These are phyloP conservation scores for Sicyos edulis DNA, from an alignment of 306 rosid species.

Conservation along the genomic window DNA sequence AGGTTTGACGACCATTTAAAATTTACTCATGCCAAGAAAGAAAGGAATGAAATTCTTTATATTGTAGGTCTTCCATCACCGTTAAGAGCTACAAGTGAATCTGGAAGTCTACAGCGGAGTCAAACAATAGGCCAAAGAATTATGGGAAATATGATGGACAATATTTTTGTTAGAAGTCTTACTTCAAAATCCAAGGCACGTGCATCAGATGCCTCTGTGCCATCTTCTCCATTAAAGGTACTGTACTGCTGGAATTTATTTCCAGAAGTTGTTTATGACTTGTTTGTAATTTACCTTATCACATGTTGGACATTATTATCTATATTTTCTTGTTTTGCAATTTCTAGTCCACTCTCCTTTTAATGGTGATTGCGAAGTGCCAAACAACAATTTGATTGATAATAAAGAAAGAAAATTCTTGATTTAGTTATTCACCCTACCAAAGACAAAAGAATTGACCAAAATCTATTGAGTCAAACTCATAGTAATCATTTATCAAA, in stretches of 20 bases:
- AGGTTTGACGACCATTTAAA: background rate
- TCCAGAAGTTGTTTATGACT: background rate
- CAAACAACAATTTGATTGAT: no score
- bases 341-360: background rate
- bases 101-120: conserved; percentile 58
- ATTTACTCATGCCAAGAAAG: conserved; percentile 14
- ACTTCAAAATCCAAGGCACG: conserved; percentile 64
- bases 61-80: conserved; percentile 23
- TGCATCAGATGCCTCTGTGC: conserved; percentile 60
- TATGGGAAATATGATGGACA: conserved; percentile 91
- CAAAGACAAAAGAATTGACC: background rate
- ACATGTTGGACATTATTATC: background rate
- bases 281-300: background rate
- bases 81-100: conserved; percentile 36
- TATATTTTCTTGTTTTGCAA: conserved; percentile 1
- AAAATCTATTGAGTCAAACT: background rate
- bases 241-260: conserved; percentile 13
- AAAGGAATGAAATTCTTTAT: conserved; percentile 22
- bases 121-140: conserved; percentile 95
- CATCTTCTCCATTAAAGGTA: conserved; percentile 86
- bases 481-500: background rate
- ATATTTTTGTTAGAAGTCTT: conserved; percentile 81
- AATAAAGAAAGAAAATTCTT: background rate
- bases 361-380: no score
- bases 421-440: background rate